phyloP scores from a whole-genome alignment of 345 rosid genomes.

The Salix suchowensis region DNA sequence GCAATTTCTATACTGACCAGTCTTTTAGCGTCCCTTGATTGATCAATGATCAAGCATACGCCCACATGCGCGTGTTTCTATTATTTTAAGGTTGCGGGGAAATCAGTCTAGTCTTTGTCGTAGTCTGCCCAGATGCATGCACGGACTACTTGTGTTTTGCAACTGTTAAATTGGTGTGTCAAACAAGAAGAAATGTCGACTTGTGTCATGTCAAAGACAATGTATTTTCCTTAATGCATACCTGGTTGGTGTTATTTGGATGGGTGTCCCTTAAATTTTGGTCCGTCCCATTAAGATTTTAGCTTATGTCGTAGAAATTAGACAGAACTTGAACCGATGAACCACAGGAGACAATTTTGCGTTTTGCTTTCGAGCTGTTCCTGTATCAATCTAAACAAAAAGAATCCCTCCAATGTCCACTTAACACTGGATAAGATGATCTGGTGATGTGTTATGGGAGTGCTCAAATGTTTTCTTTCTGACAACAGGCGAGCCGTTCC shows the following conservation, averaged over 20 bases:
- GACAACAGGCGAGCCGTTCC: constrained; percentile 56
- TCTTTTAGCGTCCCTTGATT: neutral
- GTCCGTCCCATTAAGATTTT: neutral
- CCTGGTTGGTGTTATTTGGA: neutral
- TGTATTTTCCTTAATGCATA: neutral
- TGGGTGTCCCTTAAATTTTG: neutral
- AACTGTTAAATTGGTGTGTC: too few relatives aligned
- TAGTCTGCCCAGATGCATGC: too few relatives aligned
- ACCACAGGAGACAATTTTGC: neutral
- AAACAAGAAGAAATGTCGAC: too few relatives aligned
- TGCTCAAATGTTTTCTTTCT: neutral
- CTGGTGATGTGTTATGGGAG: neutral
- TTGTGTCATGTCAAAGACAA: too few relatives aligned
- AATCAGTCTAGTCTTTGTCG: neutral
- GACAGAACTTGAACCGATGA: neutral
- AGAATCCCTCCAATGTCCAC: neutral
- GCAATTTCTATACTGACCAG: neutral
- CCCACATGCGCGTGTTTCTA: neutral
- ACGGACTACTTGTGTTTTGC: too few relatives aligned
- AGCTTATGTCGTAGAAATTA: neutral
- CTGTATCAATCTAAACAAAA: neutral
- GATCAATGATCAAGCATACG: neutral
- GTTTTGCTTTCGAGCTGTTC: neutral
- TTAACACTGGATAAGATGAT: neutral
- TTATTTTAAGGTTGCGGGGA: neutral